Percentiles rank a stretch among this genome's conserved stretches.
phyloP scores from a whole-genome alignment of 2,329 filamentous ascomycete genomes.

The Periconia digitata region DNA sequence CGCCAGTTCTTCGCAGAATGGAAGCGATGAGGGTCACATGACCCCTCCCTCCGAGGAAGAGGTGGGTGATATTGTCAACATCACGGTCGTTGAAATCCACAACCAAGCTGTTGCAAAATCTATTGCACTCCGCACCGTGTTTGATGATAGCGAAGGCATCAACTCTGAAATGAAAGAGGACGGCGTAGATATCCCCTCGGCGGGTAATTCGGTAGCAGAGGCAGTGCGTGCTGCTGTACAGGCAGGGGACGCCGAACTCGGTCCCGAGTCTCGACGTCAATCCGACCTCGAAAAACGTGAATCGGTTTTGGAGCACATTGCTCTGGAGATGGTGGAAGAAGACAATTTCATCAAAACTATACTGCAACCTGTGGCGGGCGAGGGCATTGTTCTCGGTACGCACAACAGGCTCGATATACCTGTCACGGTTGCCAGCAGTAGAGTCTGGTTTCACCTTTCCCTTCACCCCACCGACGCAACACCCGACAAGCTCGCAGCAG shows the following conservation, averaged over 20 bases:
- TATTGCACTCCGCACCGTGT: constrained; percentile 83
- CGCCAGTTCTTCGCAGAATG: constrained; percentile 67
- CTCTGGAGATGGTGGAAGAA: constrained; percentile 76
- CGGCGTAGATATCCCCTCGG: constrained; percentile 73
- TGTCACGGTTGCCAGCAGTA: constrained; percentile 74
- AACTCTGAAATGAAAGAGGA: constrained; percentile 98
- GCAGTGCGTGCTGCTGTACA: constrained; percentile 84
- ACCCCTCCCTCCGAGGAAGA: constrained; percentile 75
- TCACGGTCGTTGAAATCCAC: constrained; percentile 86
- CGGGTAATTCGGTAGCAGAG: constrained; percentile 78
- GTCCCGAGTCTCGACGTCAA: constrained; percentile 75
- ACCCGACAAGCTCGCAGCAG: constrained; percentile 71
- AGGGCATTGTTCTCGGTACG: constrained; percentile 80
- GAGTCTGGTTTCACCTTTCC: constrained; percentile 92
- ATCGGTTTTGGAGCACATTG: constrained; percentile 81
- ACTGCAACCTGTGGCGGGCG: constrained; percentile 73
- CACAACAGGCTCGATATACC: constrained; percentile 78
- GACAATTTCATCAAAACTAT: constrained; percentile 81
- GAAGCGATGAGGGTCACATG: constrained; percentile 56
- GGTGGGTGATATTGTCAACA: constrained; percentile 78
- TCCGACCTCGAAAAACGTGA: constrained; percentile 80
- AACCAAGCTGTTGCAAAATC: constrained; percentile 81
- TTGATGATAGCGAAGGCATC: constrained; percentile 90
- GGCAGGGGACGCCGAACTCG: constrained; percentile 76
- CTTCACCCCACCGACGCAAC: constrained; percentile 89